Evolutionary conservation across 805 yeast genomes (phyloP).

Genomic region (Teunomyces kruisii): DNA sequence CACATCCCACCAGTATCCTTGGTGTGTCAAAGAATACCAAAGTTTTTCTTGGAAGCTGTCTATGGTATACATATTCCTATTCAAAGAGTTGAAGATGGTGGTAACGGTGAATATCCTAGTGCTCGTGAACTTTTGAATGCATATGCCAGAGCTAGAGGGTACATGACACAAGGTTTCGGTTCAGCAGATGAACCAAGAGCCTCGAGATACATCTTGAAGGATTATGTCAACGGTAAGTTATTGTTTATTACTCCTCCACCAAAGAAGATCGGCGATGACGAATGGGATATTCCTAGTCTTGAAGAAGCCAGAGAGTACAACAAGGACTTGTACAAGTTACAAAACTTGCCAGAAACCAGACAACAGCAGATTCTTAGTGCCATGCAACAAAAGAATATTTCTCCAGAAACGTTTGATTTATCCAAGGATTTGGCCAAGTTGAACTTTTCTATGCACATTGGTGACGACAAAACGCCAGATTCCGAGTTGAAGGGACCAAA

Average conservation of each 20-base stretch:
- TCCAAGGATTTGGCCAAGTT: slow-evolving; percentile 67
- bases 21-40: slow-evolving; percentile 87
- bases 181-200: slow-evolving; percentile 96
- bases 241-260: slow-evolving; percentile 91
- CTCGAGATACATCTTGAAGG: slow-evolving; percentile 86
- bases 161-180: slow-evolving; percentile 96
- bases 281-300: slow-evolving; percentile 52
- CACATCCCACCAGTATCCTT: slow-evolving; percentile 84
- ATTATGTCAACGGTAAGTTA: slow-evolving; percentile 90
- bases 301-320: slow-evolving; percentile 57
- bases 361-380: slow-evolving; percentile 69
- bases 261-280: slow-evolving; percentile 49
- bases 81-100: slow-evolving; percentile 80
- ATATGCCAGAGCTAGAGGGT: slow-evolving; percentile 95
- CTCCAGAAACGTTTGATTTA: slow-evolving; percentile 56
- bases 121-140: slow-evolving; percentile 87
- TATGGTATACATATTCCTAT: slow-evolving; percentile 90
- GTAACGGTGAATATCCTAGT: slow-evolving; percentile 76
- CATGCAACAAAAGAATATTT: slow-evolving; percentile 54
- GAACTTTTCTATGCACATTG: slow-evolving; percentile 77
- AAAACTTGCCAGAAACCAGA: slow-evolving; percentile 69
- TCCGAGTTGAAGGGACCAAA: slow-evolving; percentile 29
- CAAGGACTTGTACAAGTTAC: slow-evolving; percentile 65
- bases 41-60: slow-evolving; percentile 81
- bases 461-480: slow-evolving; percentile 25